Conservation (phyloP, 108 stramenopile species). For the Schizochytrium sp. region DNA sequence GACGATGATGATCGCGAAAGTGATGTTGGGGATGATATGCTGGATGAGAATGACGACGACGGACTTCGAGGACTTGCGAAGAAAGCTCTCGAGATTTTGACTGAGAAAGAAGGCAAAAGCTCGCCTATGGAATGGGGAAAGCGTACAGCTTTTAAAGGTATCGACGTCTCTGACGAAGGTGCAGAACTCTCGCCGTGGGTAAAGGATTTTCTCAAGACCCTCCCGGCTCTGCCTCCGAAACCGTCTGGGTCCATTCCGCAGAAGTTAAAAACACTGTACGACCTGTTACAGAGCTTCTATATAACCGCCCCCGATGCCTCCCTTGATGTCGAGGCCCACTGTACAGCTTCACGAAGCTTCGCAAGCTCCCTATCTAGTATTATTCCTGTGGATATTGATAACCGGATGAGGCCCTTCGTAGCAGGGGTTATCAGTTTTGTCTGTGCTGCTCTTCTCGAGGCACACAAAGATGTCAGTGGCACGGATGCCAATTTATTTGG, state of each 20-base stretch:
- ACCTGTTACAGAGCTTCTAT: neutral
- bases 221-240: neutral
- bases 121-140: neutral
- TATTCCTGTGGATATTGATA: neutral
- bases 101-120: neutral
- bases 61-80: constrained; percentile 9
- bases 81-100: constrained; percentile 4
- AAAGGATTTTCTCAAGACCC: neutral
- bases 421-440: neutral
- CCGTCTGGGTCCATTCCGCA: neutral
- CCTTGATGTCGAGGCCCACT: constrained; percentile 18
- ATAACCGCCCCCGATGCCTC: neutral
- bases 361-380: neutral
- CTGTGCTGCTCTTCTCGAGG: neutral
- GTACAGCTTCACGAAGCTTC: constrained; percentile 30
- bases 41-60: neutral
- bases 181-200: neutral
- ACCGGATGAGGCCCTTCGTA: neutral
- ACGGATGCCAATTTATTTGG: neutral
- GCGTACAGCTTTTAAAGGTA: neutral
- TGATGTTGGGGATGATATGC: neutral
- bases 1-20: neutral
- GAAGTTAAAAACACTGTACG: too few species aligned
- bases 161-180: neutral
- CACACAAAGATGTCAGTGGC: neutral